Conservation (phyloP, 139 green algal genomes). For the Chlorella vulgaris region DNA sequence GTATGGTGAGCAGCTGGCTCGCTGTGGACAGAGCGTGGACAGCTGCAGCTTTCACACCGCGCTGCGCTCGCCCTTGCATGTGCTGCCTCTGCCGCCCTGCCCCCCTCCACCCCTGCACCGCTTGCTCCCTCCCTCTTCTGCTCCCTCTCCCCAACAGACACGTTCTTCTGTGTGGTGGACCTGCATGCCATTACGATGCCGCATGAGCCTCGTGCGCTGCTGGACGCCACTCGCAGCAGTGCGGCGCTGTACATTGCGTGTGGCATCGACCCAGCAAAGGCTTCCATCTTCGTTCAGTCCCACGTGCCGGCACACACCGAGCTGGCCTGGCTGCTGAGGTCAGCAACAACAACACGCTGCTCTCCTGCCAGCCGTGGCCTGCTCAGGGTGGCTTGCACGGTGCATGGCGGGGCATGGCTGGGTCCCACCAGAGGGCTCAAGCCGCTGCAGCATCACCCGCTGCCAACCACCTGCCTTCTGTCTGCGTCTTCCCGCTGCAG, state of each 20-base stretch:
- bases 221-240: conserved; percentile 68
- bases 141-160: conserved; percentile 64
- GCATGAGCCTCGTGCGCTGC: conserved; percentile 88
- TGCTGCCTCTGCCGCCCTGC: too few relatives aligned
- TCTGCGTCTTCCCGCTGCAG: not conserved
- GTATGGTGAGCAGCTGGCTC: conserved; percentile 64
- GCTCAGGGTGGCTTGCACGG: too few relatives aligned
- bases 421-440: too few relatives aligned
- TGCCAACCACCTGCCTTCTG: not conserved
- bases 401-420: too few relatives aligned
- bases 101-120: too few relatives aligned
- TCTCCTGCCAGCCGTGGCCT: conserved; percentile 55
- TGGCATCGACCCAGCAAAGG: conserved; percentile 84
- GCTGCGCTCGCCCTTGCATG: too few relatives aligned
- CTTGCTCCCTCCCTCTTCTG: too few relatives aligned
- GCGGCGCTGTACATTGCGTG: conserved; percentile 94
- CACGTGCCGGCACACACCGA: conserved; percentile 95
- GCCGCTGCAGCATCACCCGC: too few relatives aligned
- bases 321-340: conserved; percentile 93
- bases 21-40: too few relatives aligned
- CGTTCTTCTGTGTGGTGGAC: conserved; percentile 97
- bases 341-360: too few relatives aligned
- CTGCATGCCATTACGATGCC: conserved; percentile 94
- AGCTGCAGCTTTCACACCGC: too few relatives aligned
- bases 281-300: conserved; percentile 88